phyloP scores from a whole-genome alignment of 805 yeast species.

The Naumovozyma baii region DNA sequence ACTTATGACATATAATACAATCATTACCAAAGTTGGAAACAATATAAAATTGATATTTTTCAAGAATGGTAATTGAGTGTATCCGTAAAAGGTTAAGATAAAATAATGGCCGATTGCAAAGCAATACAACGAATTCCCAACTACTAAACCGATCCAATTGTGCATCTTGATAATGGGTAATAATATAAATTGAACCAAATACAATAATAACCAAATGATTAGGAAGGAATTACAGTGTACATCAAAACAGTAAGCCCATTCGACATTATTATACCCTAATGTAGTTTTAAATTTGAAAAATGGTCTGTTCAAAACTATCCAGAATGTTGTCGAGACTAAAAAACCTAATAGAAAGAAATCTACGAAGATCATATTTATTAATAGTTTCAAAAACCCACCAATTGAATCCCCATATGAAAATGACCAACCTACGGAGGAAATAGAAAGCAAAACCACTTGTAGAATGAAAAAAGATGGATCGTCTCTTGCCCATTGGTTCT shows the following conservation, averaged over 20 bases:
- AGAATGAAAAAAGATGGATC: conserved; percentile 83
- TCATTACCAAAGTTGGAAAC: conserved; percentile 54
- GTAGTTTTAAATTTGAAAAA: conserved; percentile 35
- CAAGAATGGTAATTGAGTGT: conserved; percentile 61
- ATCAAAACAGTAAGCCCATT: conserved; percentile 94
- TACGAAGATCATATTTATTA: conserved; percentile 73
- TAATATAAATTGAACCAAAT: conserved; percentile 63
- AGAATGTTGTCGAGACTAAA: conserved; percentile 58
- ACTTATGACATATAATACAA: conserved; percentile 49
- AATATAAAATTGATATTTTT: conserved; percentile 52
- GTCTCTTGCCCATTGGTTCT: conserved; percentile 76
- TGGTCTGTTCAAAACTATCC: conserved; percentile 62
- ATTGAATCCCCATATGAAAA: conserved; percentile 62
- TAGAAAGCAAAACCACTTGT: conserved; percentile 50
- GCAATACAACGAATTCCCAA: conserved; percentile 74
- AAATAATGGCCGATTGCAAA: conserved; percentile 67
- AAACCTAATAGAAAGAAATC: conserved; percentile 70
- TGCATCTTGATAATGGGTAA: conserved; percentile 61
- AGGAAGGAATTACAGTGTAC: conserved; percentile 87
- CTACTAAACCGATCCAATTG: conserved; percentile 54
- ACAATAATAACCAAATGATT: conserved; percentile 65
- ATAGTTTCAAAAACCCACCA: conserved; percentile 49
- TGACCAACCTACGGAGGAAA: conserved; percentile 88
- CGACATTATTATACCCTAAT: conserved; percentile 27
- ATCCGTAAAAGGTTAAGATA: conserved; percentile 81